Conservation (phyloP, 2,329 filamentous ascomycete genomes). For the Fusarium buxicola region DNA sequence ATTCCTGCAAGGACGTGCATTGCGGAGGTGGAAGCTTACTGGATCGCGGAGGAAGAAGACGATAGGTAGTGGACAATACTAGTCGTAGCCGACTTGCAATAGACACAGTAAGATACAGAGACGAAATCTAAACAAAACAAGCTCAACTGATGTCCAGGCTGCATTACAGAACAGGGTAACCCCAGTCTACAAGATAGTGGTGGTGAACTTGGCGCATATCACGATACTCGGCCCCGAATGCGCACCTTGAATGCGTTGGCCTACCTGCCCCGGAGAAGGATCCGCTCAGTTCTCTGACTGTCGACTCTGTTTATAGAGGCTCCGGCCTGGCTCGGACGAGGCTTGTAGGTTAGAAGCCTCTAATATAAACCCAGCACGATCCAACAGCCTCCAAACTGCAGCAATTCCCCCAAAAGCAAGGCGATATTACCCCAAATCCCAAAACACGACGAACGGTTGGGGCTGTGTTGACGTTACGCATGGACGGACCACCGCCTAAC, state of each 20-base stretch:
- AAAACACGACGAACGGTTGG: constrained; percentile 1
- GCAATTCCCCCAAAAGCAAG: not conserved
- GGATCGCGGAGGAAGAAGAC: constrained; percentile 46
- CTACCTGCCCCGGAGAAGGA: too few relatives aligned
- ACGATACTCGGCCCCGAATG: too few relatives aligned
- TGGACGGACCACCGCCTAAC: not conserved
- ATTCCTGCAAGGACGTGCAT: constrained; percentile 63
- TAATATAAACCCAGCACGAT: not conserved
- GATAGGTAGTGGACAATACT: constrained; percentile 29
- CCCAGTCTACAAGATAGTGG: too few relatives aligned
- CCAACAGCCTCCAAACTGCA: not conserved
- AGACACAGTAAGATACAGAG: too few relatives aligned
- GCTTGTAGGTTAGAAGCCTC: not conserved
- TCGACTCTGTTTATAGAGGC: too few relatives aligned
- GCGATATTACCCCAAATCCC: not conserved
- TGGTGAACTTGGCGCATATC: too few relatives aligned
- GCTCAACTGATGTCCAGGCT: too few relatives aligned
- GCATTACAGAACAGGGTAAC: too few relatives aligned
- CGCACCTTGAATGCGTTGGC: too few relatives aligned
- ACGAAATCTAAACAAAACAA: too few relatives aligned
- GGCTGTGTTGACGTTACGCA: not conserved
- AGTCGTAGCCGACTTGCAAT: too few relatives aligned
- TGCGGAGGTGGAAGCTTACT: constrained; percentile 56
- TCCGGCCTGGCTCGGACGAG: not conserved
- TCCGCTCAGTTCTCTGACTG: too few relatives aligned